These are phyloP conservation scores for Arxiozyma heterogenica DNA, from an alignment of 1,139 yeast species.

Conservation along the genomic window DNA sequence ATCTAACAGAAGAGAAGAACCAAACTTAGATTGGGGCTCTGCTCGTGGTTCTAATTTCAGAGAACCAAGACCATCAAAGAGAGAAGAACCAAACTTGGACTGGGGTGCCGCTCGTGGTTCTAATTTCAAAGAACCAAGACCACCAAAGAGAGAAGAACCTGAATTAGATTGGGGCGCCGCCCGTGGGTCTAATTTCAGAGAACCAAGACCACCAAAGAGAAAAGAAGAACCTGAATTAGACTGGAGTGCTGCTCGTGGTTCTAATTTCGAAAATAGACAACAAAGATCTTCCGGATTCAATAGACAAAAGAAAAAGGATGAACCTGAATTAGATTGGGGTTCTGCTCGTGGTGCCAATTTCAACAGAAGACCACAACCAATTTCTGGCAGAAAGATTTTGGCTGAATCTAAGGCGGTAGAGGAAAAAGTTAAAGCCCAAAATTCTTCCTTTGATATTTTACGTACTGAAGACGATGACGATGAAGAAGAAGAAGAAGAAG, in stretches of 20 bases:
- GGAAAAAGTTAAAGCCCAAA: constrained; percentile 40
- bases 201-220: constrained; percentile 11
- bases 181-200: constrained; percentile 30
- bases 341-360: constrained; percentile 43
- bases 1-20: constrained; percentile 37
- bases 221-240: constrained; percentile 42
- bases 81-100: constrained; percentile 44
- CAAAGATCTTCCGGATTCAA: constrained; percentile 26
- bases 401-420: constrained; percentile 28
- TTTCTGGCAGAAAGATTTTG: constrained; percentile 34
- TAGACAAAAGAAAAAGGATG: constrained; percentile 30
- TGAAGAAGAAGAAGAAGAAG: constrained; percentile 32
- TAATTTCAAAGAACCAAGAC: constrained; percentile 32
- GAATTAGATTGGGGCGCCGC: constrained; percentile 38
- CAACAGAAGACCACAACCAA: constrained; percentile 21
- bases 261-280: constrained; percentile 18
- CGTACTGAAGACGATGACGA: constrained; percentile 60
- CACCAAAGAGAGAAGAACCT: constrained; percentile 22
- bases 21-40: constrained; percentile 38
- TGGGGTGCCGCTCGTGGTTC: constrained; percentile 46
- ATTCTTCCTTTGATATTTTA: constrained; percentile 59
- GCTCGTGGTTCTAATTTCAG: constrained; percentile 35
- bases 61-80: constrained; percentile 25
- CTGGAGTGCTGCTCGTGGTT: constrained; percentile 50
- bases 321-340: constrained; percentile 47